These are phyloP conservation scores for Trichoderma sp. DNA, from an alignment of 2,329 filamentous ascomycete species.

Conservation along the genomic window DNA sequence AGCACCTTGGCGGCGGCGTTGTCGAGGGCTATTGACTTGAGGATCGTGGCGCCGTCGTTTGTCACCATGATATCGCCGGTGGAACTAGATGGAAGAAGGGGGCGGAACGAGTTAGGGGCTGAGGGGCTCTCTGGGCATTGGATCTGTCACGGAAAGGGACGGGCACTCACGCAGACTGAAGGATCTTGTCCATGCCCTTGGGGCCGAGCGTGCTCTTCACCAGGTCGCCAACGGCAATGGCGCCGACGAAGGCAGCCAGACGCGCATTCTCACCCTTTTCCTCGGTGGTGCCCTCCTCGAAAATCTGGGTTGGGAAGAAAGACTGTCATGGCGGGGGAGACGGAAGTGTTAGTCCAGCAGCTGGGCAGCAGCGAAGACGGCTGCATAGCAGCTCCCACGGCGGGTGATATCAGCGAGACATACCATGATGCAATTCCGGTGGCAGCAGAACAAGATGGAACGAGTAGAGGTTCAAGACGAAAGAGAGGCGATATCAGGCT, in stretches of 20 bases:
- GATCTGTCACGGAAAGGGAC: slow-evolving; percentile 25
- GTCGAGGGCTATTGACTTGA: slow-evolving; percentile 97
- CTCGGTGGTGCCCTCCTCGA: slow-evolving; percentile 93
- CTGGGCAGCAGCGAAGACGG: slow-evolving; percentile 2
- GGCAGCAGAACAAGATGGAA: slow-evolving; percentile 22
- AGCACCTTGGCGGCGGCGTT: slow-evolving; percentile 98
- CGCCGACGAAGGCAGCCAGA: slow-evolving; percentile 96
- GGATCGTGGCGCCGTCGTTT: slow-evolving; percentile 96
- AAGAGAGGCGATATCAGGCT: slow-evolving; percentile 17
- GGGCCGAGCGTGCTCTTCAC: slow-evolving; percentile 97
- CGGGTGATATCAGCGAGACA: background rate
- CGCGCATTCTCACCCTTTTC: slow-evolving; percentile 99
- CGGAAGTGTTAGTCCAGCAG: slow-evolving; percentile 15
- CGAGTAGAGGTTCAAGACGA: background rate
- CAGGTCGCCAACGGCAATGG: slow-evolving; percentile 94
- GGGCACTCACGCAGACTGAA: slow-evolving; percentile 81
- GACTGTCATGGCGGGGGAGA: slow-evolving; percentile 44
- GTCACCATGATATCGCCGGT: slow-evolving; percentile 98
- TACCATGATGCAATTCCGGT: slow-evolving; percentile 23
- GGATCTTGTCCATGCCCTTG: slow-evolving; percentile 99
- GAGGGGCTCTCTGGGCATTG: slow-evolving; percentile 8
- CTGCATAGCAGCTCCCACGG: background rate
- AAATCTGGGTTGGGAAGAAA: slow-evolving; percentile 94
- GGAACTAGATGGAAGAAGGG: slow-evolving; percentile 58
- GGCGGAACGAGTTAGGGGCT: slow-evolving; percentile 22